Base-by-base conservation (phyloP, 768 basidiomycete genomes). In the Galerina sulciceps region DNA sequence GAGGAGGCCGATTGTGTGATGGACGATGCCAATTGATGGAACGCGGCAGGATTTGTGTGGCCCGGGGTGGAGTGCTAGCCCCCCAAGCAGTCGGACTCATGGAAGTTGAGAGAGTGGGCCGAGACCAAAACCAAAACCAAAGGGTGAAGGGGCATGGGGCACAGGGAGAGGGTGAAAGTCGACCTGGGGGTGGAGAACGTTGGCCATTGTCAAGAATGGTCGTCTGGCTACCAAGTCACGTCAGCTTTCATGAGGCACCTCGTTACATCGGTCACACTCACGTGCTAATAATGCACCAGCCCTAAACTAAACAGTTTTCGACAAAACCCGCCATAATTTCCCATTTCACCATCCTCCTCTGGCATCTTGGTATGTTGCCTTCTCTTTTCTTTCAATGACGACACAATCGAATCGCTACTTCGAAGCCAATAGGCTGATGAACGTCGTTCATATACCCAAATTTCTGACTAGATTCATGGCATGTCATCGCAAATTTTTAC, bases 401-500 rank as follows among this genome's bases (percentile, higher is more conserved):
- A 92, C 71, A 80, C 69, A 76, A 73, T 78, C 75, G 90, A 91
- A 93, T 92, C 90, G 90, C 90, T 92, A 93, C 91, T 85, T 91
- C 71, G 91, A 93, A 85, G 86, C 85, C 71, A 61, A 53, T 58
- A 43, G 75, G 89, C 84, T 87, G 20, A 81, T 91, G 90, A 93
- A 76, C 72, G 71, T 75, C 71, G 64, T 76, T 79, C 78, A 71
- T 84, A 93, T 93, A 93, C 91, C 91, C 91, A 93, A 93, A 92
- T 93, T 93, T 92, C 91, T 78, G 91, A 93, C 81, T 77, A 65
- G 73, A 70, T 64, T 65, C 49, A 50, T 60, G 17, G n/a, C 23
- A 17, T 41, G 18, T 40, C 55, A 40, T 36, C 59, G 4, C 36
- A 38, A 37, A 50, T 23, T 35, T 22, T 15, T 14, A 45, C 52